Evolutionary conservation across 257 asterid species (phyloP), one percentile per base, ranked within the genome.

Genomic region (Salvia hispanica): DNA sequence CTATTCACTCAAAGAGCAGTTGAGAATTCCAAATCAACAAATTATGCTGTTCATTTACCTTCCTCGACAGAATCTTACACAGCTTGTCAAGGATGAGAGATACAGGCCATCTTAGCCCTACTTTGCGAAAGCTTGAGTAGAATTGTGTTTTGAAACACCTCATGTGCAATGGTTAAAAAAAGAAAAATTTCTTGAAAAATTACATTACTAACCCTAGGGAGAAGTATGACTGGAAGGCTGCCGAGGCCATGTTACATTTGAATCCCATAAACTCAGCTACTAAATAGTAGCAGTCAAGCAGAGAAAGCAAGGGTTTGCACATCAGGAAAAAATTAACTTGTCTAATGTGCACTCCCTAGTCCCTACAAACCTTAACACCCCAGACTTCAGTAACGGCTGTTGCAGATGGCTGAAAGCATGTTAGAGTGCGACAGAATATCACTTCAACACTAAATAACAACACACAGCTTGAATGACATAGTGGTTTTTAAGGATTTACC

Each of bases 41-140:
- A 78, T 74, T 66, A 74, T 67, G 69, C 86, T 75, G 72, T 78
- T 69, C 88, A 81, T 79, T 81, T 90, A 86, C 97, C 99, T 86
- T 88, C 96, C 94, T 76, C 79, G 48, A 81, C 77, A 80, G 83
- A 84, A 88, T 82, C 92, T 86, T 84, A 90, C 85, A 82, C 86
- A 79, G 94, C 87, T 86, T 84, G 70, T 77, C 89, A 81, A 76
- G 85, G 84, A 83, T 88, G 80, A 71, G 79, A 76, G 73, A 87
- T 58, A 82, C 81, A 84, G 86, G 85, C 80, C 86, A 83, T 82
- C 92, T 84, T 80, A 85, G 86, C 87, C 94, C 81, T 81, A 85
- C 70, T 75, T 91, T 81, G 82, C 77, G 64, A 81, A 85, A 85
- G 80, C 90, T 85, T 81, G 81, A 78, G 90, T 95, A 70, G 90